A percentile compares a stretch with the other conserved stretches of the same genome.
Conservation (phyloP, 2,329 filamentous ascomycete species). For the Alternaria alternata region DNA sequence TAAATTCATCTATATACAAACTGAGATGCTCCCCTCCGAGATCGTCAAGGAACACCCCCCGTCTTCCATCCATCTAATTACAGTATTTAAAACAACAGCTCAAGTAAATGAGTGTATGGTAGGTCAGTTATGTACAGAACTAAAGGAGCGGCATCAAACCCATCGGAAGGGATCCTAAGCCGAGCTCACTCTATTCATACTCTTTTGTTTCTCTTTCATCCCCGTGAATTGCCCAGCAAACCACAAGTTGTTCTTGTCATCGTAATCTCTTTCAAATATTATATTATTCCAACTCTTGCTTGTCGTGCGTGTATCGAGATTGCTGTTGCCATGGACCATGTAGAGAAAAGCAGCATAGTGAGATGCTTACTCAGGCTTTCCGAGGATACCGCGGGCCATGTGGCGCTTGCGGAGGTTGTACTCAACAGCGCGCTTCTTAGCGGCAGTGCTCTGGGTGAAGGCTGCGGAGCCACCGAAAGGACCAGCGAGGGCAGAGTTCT, state of each 20-base stretch:
- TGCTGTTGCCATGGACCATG: not conserved
- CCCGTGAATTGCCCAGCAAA: slow-evolving; percentile 7
- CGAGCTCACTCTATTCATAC: not conserved
- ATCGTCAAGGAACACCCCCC: slow-evolving; percentile 1
- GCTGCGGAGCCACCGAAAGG: slow-evolving; percentile 73
- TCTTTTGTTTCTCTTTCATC: not conserved
- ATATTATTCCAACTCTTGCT: slow-evolving; percentile 1
- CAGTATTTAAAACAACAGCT: slow-evolving; percentile 2
- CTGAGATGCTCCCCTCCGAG: not conserved
- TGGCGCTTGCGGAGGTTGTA: slow-evolving; percentile 56
- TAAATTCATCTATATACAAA: slow-evolving; percentile 7
- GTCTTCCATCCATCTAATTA: slow-evolving; percentile 13
- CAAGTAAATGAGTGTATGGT: slow-evolving; percentile 15
- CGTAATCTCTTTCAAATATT: not conserved
- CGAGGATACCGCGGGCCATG: slow-evolving; percentile 47
- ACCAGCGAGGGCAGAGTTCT: slow-evolving; percentile 68
- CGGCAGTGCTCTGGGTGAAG: slow-evolving; percentile 67
- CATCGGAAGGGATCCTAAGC: not conserved
- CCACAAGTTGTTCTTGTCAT: slow-evolving; percentile 3
- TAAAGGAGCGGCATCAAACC: slow-evolving; percentile 1
- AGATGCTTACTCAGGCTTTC: slow-evolving; percentile 34
- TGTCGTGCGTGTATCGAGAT: not conserved
- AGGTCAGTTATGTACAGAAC: slow-evolving; percentile 10
- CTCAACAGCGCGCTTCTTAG: slow-evolving; percentile 69
- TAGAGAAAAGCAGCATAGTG: not conserved